A percentile compares a stretch with the other conserved stretches of the same genome.
Evolutionary conservation across 495 filamentous ascomycete genomes (phyloP).

Genomic region (Pyrenula massariospora): DNA sequence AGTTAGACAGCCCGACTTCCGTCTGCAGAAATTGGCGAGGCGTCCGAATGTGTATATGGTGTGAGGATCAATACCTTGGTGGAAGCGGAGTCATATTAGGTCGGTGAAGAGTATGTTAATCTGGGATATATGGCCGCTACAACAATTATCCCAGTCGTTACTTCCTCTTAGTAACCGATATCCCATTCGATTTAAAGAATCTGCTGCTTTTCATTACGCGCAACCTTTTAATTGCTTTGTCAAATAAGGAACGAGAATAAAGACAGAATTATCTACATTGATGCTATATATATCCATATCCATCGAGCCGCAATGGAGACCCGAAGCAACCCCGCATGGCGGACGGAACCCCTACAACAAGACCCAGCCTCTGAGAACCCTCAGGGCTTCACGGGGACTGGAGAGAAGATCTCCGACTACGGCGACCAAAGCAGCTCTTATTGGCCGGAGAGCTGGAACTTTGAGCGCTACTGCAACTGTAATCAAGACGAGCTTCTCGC

Average conservation of each 20-base stretch:
- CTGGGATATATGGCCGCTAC: too few relatives aligned
- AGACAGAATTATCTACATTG: background rate
- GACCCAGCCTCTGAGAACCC: conserved; percentile 2
- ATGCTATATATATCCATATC: background rate
- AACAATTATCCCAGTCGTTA: too few relatives aligned
- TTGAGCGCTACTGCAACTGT: background rate
- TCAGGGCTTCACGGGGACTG: background rate
- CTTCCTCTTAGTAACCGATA: too few relatives aligned
- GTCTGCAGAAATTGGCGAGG: too few relatives aligned
- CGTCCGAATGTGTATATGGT: too few relatives aligned
- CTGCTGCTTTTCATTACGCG: background rate
- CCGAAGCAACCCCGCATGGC: too few relatives aligned
- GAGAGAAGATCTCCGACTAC: background rate
- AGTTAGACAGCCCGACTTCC: too few relatives aligned
- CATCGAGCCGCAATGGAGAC: too few relatives aligned
- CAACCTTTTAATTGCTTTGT: background rate
- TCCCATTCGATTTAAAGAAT: background rate
- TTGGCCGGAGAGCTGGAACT: background rate
- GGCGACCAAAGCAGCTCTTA: background rate
- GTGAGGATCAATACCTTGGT: too few relatives aligned
- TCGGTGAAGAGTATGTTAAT: too few relatives aligned
- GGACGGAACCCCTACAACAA: too few relatives aligned
- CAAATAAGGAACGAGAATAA: background rate
- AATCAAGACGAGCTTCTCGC: background rate
- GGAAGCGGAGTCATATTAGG: too few relatives aligned